Base-by-base conservation (phyloP, 2,329 filamentous ascomycete genomes). In the Tolypocladium sp. region DNA sequence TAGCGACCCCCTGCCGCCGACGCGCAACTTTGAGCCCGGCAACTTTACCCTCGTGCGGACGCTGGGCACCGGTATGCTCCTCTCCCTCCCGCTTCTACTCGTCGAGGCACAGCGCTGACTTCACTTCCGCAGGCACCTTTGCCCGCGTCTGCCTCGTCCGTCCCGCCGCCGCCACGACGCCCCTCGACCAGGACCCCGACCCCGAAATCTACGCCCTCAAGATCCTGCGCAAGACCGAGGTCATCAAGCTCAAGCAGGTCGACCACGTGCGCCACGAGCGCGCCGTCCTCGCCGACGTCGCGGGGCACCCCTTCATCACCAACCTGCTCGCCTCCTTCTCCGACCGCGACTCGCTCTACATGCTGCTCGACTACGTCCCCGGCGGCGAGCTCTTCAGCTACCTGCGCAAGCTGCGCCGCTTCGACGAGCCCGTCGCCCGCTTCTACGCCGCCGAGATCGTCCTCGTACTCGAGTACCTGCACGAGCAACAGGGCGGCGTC, bases 391-490 rank as follows among this genome's bases (percentile, higher is more conserved):
- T 94, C 44, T 93, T 94, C 73, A 91, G 85, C 67, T 93, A 93
- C 68, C 79, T 94, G 53, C 84, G 90, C 64, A 85, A 89, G 73
- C 85, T 88, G 63, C 84, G 89, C 62, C 86, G 89, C 63, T 94
- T 94, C 73, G 88, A 91, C 69, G 90, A 93, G 71, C 77, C 83
- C 54, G 89, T 86, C 55, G 87, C 89, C 12, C 87, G 88, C 62
- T 93, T 93, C 77, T 94, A 93, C 73, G 87, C 88, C 27, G 89
- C 90, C 61, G 90, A 93, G 74, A 92, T 93, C 59, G 89, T 92
- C 13, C 78, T 93, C 5, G 90, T 93, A 59, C 77, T 94, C 58
- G 89, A 92, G 71, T 92, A 87, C 69, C 77, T 93, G 61, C 90
- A 93, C 73, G 90, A 93, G 71, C 78, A 86, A 59, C 86, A 91